Base-by-base conservation (phyloP, 208 protist genomes). In the Trypanosoma mega region DNA sequence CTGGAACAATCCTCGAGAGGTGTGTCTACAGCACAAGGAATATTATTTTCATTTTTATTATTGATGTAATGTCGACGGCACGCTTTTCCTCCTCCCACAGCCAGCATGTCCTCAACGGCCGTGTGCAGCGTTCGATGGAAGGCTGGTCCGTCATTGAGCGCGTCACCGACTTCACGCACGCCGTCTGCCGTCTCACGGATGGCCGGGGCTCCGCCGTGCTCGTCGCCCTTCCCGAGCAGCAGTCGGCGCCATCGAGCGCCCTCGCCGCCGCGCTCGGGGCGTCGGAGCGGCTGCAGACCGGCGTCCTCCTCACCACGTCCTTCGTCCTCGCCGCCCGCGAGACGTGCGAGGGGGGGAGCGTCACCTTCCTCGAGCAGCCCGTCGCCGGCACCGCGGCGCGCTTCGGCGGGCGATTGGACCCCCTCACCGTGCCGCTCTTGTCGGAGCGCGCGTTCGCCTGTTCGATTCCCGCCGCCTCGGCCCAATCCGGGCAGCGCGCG, bases 311-410 rank as follows among this genome's bases (percentile, higher is more conserved):
- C 14, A 91, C 89, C 20, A 91, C 89, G 6, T 87, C 83, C 2
- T 61, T 74, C 44, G 89, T 95, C 0, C 69, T 92, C 26, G 54
- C 75, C 30, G 73, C 21, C 33, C 69, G 68, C 11, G 74, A 82
- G 31, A 64, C 63, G 0, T 52, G 60, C 9, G 50, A 63, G 12
- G 55, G 44, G 1, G 47, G 60, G 16, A 81, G 59, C 0, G 80
- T 89, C 7, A 78, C 64, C 29, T 95, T 92, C 48, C 37, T 95
- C 16, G 89, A 95, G 56, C 78, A 91, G 71, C 76, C 84, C 2
- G 84, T 87, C 12, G 68, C 74, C 9, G 86, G 86, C 46, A 88
- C 80, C 20, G 68, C 58, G 16, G 78, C 79, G 11, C 48, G 59
- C 30, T 56, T 82, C 8, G 78, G 85, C 6, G 68, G 74, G 5